Percentiles rank a stretch among this genome's conserved stretches.
Evolutionary conservation across 2,329 filamentous ascomycete genomes (phyloP).

Genomic region (Colletotrichum falcatum): DNA sequence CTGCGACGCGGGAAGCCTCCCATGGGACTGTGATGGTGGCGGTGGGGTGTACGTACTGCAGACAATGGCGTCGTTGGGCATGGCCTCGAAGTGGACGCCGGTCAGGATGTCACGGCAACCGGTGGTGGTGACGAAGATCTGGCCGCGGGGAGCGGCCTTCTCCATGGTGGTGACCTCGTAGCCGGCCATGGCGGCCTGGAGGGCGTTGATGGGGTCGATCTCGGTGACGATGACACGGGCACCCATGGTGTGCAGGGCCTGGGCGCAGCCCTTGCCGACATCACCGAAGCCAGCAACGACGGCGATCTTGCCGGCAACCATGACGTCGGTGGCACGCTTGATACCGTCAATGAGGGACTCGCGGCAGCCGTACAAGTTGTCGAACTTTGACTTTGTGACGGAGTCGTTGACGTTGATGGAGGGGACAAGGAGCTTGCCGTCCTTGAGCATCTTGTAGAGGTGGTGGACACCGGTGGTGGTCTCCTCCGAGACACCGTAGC

Average conservation of each 20-base stretch:
- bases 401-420: conserved; percentile 99
- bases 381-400: conserved; percentile 99
- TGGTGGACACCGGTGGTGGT: conserved; percentile 99
- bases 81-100: conserved; percentile 91
- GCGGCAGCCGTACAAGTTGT: conserved; percentile 99
- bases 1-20: neutral
- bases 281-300: conserved; percentile 99
- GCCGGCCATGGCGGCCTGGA: conserved; percentile 97
- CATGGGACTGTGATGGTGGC: neutral
- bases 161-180: conserved; percentile 99
- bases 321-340: conserved; percentile 99
- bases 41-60: conserved; percentile 86
- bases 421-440: conserved; percentile 87
- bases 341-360: conserved; percentile 99
- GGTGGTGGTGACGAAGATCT: conserved; percentile 99
- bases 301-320: conserved; percentile 99
- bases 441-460: conserved; percentile 98
- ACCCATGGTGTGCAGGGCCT: conserved; percentile 97
- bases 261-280: conserved; percentile 98
- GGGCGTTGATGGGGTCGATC: conserved; percentile 99
- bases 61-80: conserved; percentile 98
- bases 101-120: conserved; percentile 98
- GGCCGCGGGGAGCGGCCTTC: conserved; percentile 86
- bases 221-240: conserved; percentile 96
- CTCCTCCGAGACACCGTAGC: conserved; percentile 99